These are phyloP conservation scores for Cucumis hystrix DNA, from an alignment of 306 rosid genomes.

Conservation along the genomic window DNA sequence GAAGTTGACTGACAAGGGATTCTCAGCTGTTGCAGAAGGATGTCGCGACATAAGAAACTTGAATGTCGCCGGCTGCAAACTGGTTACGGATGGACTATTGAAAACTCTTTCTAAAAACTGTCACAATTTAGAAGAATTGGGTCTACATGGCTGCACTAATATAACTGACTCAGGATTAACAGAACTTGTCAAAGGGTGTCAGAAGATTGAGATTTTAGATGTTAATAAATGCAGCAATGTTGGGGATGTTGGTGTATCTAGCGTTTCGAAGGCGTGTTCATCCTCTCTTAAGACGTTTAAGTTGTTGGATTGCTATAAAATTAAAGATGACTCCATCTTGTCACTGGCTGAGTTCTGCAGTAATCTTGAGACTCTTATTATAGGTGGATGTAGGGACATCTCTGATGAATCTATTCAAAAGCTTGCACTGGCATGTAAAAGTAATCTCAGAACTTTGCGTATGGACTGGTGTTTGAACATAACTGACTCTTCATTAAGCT, in stretches of 20 bases:
- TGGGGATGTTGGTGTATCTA: slow-evolving; percentile 60
- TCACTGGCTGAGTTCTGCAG: slow-evolving; percentile 55
- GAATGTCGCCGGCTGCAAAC: slow-evolving; percentile 70
- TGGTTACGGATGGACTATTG: slow-evolving; percentile 39
- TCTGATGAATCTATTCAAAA: slow-evolving; percentile 48
- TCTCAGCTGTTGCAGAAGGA: slow-evolving; percentile 69
- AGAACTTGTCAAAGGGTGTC: slow-evolving; percentile 58
- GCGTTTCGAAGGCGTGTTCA: slow-evolving; percentile 48
- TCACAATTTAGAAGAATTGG: slow-evolving; percentile 49
- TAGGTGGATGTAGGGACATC: slow-evolving; percentile 79
- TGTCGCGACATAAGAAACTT: slow-evolving; percentile 46
- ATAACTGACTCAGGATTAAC: slow-evolving; percentile 58
- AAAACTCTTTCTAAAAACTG: slow-evolving; percentile 56
- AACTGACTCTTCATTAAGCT: slow-evolving; percentile 57
- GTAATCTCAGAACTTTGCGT: slow-evolving; percentile 57
- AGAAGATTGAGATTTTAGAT: slow-evolving; percentile 39
- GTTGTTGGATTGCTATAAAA: slow-evolving; percentile 71
- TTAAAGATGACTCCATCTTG: slow-evolving; percentile 48
- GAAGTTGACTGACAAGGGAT: slow-evolving; percentile 71
- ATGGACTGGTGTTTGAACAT: slow-evolving; percentile 93
- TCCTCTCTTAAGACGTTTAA: slow-evolving; percentile 60
- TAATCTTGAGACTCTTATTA: slow-evolving; percentile 58
- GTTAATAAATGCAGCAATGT: slow-evolving; percentile 71
- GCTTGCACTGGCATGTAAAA: slow-evolving; percentile 45
- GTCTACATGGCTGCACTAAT: slow-evolving; percentile 60